phyloP scores from a whole-genome alignment of 148 eudicot genomes.

The Fagopyrum esculentum region DNA sequence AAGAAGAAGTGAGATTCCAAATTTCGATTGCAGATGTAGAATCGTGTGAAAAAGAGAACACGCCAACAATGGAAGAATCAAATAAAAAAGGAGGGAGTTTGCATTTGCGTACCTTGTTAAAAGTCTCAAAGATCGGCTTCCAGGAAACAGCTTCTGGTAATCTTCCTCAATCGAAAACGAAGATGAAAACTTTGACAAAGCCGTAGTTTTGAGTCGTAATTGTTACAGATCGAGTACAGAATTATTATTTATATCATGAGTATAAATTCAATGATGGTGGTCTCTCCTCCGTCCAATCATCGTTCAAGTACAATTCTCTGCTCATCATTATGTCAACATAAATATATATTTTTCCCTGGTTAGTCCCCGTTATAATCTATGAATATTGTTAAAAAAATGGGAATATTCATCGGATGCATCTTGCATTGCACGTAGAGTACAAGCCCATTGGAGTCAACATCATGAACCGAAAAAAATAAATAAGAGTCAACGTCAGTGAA shows the following conservation, averaged over 20 bases:
- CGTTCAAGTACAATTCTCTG: background rate
- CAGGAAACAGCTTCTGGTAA: background rate
- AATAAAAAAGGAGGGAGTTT: background rate
- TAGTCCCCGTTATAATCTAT: background rate
- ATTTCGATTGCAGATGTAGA: background rate
- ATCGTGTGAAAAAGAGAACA: background rate
- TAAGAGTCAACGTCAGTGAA: too few relatives aligned
- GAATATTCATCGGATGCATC: background rate
- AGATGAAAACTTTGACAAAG: background rate
- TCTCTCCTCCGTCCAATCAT: background rate
- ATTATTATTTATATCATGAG: background rate
- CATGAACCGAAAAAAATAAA: too few relatives aligned
- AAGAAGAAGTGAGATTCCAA: background rate
- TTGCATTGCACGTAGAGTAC: background rate
- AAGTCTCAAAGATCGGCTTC: background rate
- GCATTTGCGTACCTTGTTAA: background rate
- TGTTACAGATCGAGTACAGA: background rate
- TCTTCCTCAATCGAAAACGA: background rate
- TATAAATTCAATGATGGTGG: background rate
- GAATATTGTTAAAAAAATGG: too few relatives aligned
- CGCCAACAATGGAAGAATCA: constrained; percentile 3
- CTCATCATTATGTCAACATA: constrained; percentile 8
- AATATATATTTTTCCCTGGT: background rate
- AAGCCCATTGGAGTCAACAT: too few relatives aligned
- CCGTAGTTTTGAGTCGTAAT: background rate